phyloP scores from a whole-genome alignment of 2,329 filamentous ascomycete genomes.

The Metarhizium sp. region DNA sequence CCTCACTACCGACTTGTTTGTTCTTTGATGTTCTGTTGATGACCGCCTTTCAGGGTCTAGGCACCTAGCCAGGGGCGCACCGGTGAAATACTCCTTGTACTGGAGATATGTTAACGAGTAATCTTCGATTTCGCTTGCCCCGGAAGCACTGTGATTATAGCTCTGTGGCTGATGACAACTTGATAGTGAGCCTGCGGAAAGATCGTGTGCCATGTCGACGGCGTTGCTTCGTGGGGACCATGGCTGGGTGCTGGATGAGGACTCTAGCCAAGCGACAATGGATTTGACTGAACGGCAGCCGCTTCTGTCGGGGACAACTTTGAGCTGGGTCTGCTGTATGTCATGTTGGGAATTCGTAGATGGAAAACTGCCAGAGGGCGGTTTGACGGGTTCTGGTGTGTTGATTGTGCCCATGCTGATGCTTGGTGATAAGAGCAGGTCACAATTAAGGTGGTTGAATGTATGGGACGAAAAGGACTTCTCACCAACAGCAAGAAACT shows the following conservation, averaged over 20 bases:
- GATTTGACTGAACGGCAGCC: slow-evolving; percentile 18
- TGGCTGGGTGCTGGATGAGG: slow-evolving; percentile 8
- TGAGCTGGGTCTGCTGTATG: slow-evolving; percentile 4
- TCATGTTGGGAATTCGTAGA: slow-evolving; percentile 16
- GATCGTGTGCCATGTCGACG: background rate
- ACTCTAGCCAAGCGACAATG: slow-evolving; percentile 23
- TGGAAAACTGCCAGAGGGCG: slow-evolving; percentile 18
- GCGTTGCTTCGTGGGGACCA: background rate
- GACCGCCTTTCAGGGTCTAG: slow-evolving; percentile 13
- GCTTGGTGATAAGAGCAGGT: background rate
- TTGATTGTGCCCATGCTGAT: slow-evolving; percentile 8
- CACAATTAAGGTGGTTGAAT: background rate
- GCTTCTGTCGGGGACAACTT: background rate
- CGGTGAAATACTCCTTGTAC: slow-evolving; percentile 22
- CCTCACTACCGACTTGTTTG: background rate
- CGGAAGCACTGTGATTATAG: background rate
- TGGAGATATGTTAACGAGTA: slow-evolving; percentile 23
- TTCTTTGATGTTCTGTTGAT: background rate
- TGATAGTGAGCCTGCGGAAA: slow-evolving; percentile 2
- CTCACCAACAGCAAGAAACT: background rate
- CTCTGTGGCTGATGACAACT: background rate
- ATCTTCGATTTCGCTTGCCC: slow-evolving; percentile 15
- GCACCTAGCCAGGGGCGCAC: slow-evolving; percentile 20
- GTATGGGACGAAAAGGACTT: background rate
- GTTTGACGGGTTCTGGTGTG: slow-evolving; percentile 10